A percentile compares a stretch with the other conserved stretches of the same genome.
These are phyloP conservation scores for Zopfia rhizophila DNA, from an alignment of 2,329 filamentous ascomycete genomes.

Conservation along the genomic window DNA sequence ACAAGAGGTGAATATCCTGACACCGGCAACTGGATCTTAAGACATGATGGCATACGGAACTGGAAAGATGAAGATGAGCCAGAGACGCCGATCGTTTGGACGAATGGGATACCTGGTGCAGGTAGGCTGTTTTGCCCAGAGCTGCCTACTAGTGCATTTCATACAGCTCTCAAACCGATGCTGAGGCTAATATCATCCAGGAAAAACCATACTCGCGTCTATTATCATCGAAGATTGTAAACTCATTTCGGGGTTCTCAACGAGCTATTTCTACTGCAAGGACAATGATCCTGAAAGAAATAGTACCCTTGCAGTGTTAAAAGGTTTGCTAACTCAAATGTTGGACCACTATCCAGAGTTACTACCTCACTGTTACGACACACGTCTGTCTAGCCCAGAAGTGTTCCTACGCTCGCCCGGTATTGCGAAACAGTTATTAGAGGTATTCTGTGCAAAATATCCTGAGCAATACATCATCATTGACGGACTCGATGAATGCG, in stretches of 20 bases:
- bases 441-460: slow-evolving; percentile 27
- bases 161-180: too few species aligned
- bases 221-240: slow-evolving; percentile 33
- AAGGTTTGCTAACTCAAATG: slow-evolving; percentile 31
- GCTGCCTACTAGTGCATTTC: not conserved
- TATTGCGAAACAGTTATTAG: slow-evolving; percentile 28
- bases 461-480: slow-evolving; percentile 35
- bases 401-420: slow-evolving; percentile 25
- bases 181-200: too few species aligned
- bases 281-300: slow-evolving; percentile 25
- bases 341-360: slow-evolving; percentile 25
- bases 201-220: slow-evolving; percentile 41
- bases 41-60: slow-evolving; percentile 28
- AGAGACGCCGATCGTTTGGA: slow-evolving; percentile 23
- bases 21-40: slow-evolving; percentile 33
- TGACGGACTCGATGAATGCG: slow-evolving; percentile 39
- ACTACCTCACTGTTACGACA: slow-evolving; percentile 25
- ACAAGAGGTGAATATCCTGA: slow-evolving; percentile 20
- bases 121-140: slow-evolving; percentile 17
- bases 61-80: slow-evolving; percentile 27
- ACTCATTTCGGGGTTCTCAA: slow-evolving; percentile 12
- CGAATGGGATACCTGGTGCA: slow-evolving; percentile 35
- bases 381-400: slow-evolving; percentile 26
- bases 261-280: slow-evolving; percentile 37
- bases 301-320: slow-evolving; percentile 26